Evolutionary conservation across 352 stramenopile species (phyloP).

Genomic region (Stephanocyclus meneghinianus): DNA sequence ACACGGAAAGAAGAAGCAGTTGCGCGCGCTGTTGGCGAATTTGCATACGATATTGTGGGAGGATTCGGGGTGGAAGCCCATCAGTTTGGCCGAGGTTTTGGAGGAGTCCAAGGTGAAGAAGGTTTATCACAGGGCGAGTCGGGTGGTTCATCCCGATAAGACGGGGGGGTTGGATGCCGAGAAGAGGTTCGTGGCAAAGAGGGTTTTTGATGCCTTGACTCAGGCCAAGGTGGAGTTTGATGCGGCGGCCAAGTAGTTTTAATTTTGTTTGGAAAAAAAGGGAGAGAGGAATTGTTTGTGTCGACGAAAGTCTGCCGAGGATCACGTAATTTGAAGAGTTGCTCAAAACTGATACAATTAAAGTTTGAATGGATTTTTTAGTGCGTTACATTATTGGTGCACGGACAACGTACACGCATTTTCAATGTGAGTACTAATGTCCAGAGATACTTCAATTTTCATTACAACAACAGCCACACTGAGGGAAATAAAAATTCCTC

Average conservation of each 20-base stretch:
- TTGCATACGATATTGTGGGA: conserved; percentile 85
- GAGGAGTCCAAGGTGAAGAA: conserved; percentile 81
- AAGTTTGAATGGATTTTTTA: too few species aligned
- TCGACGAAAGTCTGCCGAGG: background rate
- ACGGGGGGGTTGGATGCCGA: conserved; percentile 74
- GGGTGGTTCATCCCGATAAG: conserved; percentile 85
- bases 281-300: background rate
- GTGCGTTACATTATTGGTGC: too few species aligned
- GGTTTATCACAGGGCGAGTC: conserved; percentile 78
- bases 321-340: too few species aligned
- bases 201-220: conserved; percentile 85
- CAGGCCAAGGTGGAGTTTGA: conserved; percentile 83
- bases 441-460: too few species aligned
- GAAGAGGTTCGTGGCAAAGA: conserved; percentile 81
- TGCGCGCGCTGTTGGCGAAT: conserved; percentile 76
- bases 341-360: too few species aligned
- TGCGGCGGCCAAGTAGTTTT: conserved; percentile 45
- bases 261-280: too few species aligned
- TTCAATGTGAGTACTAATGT: too few species aligned
- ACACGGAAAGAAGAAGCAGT: conserved; percentile 83
- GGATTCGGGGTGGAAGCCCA: conserved; percentile 77
- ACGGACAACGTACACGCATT: too few species aligned
- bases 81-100: conserved; percentile 82
- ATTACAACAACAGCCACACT: background rate
- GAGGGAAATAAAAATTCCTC: background rate